These are phyloP conservation scores for Bruguiera sexangula DNA, from an alignment of 345 rosid genomes.

Conservation along the genomic window DNA sequence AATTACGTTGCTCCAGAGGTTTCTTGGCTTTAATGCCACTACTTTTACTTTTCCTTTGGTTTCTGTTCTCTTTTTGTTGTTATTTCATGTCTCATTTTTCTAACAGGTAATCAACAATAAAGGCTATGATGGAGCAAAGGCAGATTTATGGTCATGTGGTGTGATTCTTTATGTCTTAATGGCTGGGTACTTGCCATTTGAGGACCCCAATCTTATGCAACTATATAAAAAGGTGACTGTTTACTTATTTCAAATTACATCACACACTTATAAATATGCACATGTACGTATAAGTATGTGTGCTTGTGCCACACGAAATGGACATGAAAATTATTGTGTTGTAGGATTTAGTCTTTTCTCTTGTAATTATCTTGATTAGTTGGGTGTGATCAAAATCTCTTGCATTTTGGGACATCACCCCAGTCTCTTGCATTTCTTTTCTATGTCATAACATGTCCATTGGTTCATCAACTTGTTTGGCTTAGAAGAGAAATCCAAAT, in stretches of 20 bases:
- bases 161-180: conserved; percentile 89
- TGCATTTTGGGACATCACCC: too few relatives aligned
- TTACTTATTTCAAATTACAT: not conserved
- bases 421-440: too few relatives aligned
- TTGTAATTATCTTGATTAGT: too few relatives aligned
- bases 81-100: conserved; percentile 5
- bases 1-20: conserved; percentile 99
- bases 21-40: conserved; percentile 20
- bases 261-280: too few relatives aligned
- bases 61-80: conserved; percentile 12
- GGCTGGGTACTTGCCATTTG: conserved; percentile 96
- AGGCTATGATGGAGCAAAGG: conserved; percentile 95
- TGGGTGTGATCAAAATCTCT: too few relatives aligned
- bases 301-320: too few relatives aligned
- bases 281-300: too few relatives aligned
- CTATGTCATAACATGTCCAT: too few relatives aligned
- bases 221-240: conserved; percentile 67
- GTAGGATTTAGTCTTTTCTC: too few relatives aligned
- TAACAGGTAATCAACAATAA: conserved; percentile 83
- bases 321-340: too few relatives aligned
- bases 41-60: not conserved
- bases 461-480: too few relatives aligned
- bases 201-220: conserved; percentile 74
- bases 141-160: conserved; percentile 97
- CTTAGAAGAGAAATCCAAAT: too few relatives aligned